Conservation (phyloP, 1,284 basidiomycete species). For the Phellinidium pouzarii region DNA sequence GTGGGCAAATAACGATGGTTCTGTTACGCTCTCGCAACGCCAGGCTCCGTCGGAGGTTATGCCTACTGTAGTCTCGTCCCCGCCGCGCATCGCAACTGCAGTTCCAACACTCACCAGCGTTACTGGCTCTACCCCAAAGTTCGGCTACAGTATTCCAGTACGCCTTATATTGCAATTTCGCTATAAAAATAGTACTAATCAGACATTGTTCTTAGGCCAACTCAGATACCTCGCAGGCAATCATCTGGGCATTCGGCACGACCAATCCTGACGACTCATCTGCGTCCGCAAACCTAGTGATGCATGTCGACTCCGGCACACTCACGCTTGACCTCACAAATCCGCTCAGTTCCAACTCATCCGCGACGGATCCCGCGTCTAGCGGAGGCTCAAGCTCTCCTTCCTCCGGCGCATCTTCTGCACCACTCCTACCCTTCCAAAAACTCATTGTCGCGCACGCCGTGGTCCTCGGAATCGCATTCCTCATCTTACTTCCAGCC, state of each 20-base stretch:
- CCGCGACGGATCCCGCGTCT: too few species aligned
- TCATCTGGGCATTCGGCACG: conserved; percentile 46
- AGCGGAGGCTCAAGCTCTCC: too few species aligned
- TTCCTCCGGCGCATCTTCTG: too few species aligned
- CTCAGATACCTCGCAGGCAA: conserved; percentile 29
- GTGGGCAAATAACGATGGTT: conserved; percentile 52
- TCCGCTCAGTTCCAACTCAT: conserved; percentile 23
- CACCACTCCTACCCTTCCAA: conserved; percentile 32
- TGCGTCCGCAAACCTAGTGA: conserved; percentile 31
- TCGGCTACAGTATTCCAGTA: conserved; percentile 47
- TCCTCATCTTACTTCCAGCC: conserved; percentile 51
- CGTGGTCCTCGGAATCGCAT: conserved; percentile 44
- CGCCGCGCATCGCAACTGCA: conserved; percentile 42
- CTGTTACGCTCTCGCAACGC: conserved; percentile 55
- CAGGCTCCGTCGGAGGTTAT: conserved; percentile 36
- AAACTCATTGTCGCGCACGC: conserved; percentile 48
- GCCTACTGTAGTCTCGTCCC: conserved; percentile 44
- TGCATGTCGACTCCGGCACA: conserved; percentile 36
- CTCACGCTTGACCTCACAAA: conserved; percentile 38
- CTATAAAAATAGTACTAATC: background rate
- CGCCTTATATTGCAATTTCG: background rate
- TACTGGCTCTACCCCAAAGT: conserved; percentile 30
- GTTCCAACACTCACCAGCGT: conserved; percentile 33
- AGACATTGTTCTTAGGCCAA: conserved; percentile 29
- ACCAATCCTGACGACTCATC: conserved; percentile 35